phyloP scores from a whole-genome alignment of 306 rosid genomes.

The Prunus armeniaca region DNA sequence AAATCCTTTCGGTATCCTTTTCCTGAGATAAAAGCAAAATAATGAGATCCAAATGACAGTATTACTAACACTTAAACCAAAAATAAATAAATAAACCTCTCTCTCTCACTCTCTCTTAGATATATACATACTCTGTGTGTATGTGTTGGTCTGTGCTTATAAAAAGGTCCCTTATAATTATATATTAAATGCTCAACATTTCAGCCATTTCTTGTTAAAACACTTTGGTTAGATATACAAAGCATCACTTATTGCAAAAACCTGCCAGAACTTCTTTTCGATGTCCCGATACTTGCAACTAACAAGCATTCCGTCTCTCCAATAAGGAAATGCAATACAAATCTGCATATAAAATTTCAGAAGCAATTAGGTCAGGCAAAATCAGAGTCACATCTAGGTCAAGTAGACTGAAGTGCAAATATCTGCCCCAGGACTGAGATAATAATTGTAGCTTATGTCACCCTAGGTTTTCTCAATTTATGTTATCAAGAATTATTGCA shows the following conservation, averaged over 20 bases:
- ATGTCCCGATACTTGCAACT: slow-evolving; percentile 94
- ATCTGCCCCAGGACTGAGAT: not conserved
- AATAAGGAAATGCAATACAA: slow-evolving; percentile 78
- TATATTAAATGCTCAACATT: slow-evolving; percentile 9
- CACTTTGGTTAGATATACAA: slow-evolving; percentile 11
- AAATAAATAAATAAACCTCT: not conserved
- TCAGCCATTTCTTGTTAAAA: not conserved
- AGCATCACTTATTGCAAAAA: slow-evolving; percentile 27
- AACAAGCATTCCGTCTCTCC: slow-evolving; percentile 50
- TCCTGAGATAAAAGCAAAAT: slow-evolving; percentile 52
- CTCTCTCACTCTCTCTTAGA: no score
- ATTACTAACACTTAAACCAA: not conserved
- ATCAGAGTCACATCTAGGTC: not conserved
- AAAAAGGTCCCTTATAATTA: not conserved
- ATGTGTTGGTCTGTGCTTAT: not conserved
- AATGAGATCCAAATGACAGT: not conserved
- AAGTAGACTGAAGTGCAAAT: not conserved
- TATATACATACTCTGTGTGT: not conserved
- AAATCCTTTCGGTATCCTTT: slow-evolving; percentile 75
- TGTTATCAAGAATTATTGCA: not conserved
- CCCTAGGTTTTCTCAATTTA: not conserved
- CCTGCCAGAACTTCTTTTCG: slow-evolving; percentile 93
- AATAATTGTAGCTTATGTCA: not conserved
- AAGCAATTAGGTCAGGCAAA: slow-evolving; percentile 31
- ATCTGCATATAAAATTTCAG: slow-evolving; percentile 40